Evolutionary conservation across 1,284 basidiomycete species (phyloP), one percentile per base, ranked within the genome.

Genomic region (Apiotrichum brassicae): DNA sequence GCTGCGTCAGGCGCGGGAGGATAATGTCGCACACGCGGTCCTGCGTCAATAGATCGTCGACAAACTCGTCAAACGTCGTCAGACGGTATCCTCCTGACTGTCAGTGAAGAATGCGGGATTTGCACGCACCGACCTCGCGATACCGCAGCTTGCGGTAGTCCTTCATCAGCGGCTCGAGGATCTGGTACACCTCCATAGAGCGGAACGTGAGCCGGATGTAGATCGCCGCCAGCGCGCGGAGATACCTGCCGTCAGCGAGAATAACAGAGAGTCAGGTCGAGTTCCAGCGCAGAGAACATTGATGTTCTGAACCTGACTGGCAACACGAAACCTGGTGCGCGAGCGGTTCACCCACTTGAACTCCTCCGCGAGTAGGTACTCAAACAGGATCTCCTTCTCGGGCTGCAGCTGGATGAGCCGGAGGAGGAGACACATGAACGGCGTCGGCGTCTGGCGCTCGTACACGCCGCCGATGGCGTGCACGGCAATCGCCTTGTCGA

Each of bases 271-370:
- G 28, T 8, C 14, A 30, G 28, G 28, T 30, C 28, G 28, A 30
- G 28, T 30, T 30, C 28, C 28, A n/a, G n/a, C n/a, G n/a, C n/a
- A n/a, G n/a, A n/a, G n/a, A n/a, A n/a, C n/a, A n/a, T n/a, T n/a
- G n/a, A n/a, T n/a, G n/a, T n/a, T n/a, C n/a, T n/a, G n/a, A n/a
- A n/a, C n/a, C n/a, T n/a, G n/a, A n/a, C n/a, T n/a, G n/a, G n/a
- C n/a, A n/a, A n/a, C n/a, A n/a, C n/a, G n/a, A n/a, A n/a, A n/a
- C n/a, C n/a, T n/a, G n/a, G n/a, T n/a, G n/a, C n/a, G n/a, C n/a
- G n/a, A n/a, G n/a, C n/a, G n/a, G n/a, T n/a, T n/a, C n/a, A 33
- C 86, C 59, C 63, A 94, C 92, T 99, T 99, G 81, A 97, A 97
- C 68, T 98, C 94, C 54, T 94, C 89, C 3, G 89, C 91, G 53